These are phyloP conservation scores for Colletotrichum tabaci DNA, from an alignment of 2,329 filamentous ascomycete genomes.

Conservation along the genomic window DNA sequence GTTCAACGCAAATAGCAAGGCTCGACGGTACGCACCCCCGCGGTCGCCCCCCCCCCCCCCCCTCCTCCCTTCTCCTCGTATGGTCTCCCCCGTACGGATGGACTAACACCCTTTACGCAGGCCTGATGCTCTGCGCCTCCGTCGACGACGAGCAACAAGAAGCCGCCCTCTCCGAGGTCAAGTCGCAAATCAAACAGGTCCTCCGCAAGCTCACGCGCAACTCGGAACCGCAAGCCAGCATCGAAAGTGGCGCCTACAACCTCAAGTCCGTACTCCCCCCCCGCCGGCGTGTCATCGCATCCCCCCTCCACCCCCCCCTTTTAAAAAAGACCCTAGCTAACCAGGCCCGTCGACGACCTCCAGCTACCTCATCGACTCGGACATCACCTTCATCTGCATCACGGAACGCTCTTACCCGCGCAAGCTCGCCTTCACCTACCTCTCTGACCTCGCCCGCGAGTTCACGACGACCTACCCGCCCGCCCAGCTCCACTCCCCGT, in stretches of 20 bases:
- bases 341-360: background rate
- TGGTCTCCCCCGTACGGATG: background rate
- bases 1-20: slow-evolving; percentile 93
- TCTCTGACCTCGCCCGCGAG: slow-evolving; percentile 90
- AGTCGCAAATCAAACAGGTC: slow-evolving; percentile 91
- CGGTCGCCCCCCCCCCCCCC: slow-evolving; percentile 13
- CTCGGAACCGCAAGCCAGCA: slow-evolving; percentile 90
- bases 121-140: slow-evolving; percentile 94
- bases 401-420: slow-evolving; percentile 95
- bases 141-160: slow-evolving; percentile 92
- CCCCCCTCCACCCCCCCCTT: background rate
- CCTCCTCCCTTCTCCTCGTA: slow-evolving; percentile 13
- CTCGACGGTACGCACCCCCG: slow-evolving; percentile 78
- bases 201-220: slow-evolving; percentile 90
- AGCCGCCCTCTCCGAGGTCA: slow-evolving; percentile 86
- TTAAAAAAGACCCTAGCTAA: background rate
- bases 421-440: slow-evolving; percentile 98
- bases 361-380: slow-evolving; percentile 87
- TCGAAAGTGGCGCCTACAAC: slow-evolving; percentile 86
- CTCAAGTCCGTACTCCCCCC: slow-evolving; percentile 77
- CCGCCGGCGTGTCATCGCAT: background rate
- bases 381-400: slow-evolving; percentile 93
- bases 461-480: slow-evolving; percentile 89
- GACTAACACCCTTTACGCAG: slow-evolving; percentile 61
- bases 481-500: slow-evolving; percentile 79